Percentiles rank a stretch among this genome's conserved stretches.
Conservation (phyloP, 768 basidiomycete genomes). For the Collybia sp. region DNA sequence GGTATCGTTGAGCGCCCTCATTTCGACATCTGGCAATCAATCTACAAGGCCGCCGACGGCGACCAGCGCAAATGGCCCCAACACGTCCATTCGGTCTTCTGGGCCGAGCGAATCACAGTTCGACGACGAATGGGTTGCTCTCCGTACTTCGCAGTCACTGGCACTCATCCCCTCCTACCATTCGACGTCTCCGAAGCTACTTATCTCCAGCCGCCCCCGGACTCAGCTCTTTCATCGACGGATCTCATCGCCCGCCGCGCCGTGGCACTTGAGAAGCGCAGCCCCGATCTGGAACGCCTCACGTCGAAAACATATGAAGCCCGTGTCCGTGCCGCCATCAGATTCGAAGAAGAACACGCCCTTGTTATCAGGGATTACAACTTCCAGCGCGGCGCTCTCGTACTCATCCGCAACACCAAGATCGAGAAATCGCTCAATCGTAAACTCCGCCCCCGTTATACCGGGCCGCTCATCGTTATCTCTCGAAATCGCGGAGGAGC, state of each 20-base stretch:
- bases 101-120: conserved; percentile 29
- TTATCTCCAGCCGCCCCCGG: conserved; percentile 18
- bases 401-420: conserved; percentile 16
- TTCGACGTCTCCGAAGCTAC: conserved; percentile 21
- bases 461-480: conserved; percentile 28
- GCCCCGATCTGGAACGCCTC: conserved; percentile 6
- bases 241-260: conserved; percentile 17
- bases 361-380: conserved; percentile 16
- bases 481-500: conserved; percentile 17
- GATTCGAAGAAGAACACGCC: conserved; percentile 14
- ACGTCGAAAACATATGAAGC: conserved; percentile 10
- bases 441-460: conserved; percentile 11
- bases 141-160: conserved; percentile 24
- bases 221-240: conserved; percentile 12
- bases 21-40: conserved; percentile 23
- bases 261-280: conserved; percentile 16
- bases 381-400: conserved; percentile 25
- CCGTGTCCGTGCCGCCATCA: conserved; percentile 6
- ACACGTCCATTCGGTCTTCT: conserved; percentile 19
- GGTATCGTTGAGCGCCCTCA: conserved; percentile 14
- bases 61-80: conserved; percentile 26
- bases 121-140: conserved; percentile 22
- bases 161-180: conserved; percentile 17
- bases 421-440: too few species aligned
- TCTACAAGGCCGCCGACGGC: conserved; percentile 28